Evolutionary conservation across 1,284 basidiomycete species (phyloP).

Genomic region (Pseudozyma flocculosa): DNA sequence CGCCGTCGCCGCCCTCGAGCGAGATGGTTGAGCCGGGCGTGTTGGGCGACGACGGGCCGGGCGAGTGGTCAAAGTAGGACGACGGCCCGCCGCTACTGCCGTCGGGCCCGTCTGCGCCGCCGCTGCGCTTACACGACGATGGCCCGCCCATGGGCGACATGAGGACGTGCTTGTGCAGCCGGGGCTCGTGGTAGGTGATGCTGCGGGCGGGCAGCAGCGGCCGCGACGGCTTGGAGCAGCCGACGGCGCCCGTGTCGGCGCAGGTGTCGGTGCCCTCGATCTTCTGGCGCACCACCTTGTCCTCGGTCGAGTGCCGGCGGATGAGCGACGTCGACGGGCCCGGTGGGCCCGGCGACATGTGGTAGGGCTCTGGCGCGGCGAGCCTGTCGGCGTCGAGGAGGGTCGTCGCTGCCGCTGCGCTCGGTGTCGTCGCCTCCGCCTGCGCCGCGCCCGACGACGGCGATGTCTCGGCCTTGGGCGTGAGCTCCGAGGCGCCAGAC

Average conservation of each 20-base stretch:
- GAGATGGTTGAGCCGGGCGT: slow-evolving; percentile 59
- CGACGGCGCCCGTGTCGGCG: slow-evolving; percentile 2
- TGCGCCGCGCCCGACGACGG: slow-evolving; percentile 15
- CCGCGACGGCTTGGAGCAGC: slow-evolving; percentile 12
- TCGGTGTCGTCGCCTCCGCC: slow-evolving; percentile 2
- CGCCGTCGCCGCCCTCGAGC: slow-evolving; percentile 61
- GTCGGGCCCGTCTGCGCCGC: slow-evolving; percentile 16
- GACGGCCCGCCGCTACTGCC: too few relatives aligned
- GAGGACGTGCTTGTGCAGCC: slow-evolving; percentile 44
- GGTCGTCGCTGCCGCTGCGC: background rate
- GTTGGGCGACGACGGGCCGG: slow-evolving; percentile 45
- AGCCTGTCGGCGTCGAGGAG: slow-evolving; percentile 3
- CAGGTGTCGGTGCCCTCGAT: slow-evolving; percentile 17
- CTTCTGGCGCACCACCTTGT: slow-evolving; percentile 6
- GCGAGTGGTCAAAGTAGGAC: slow-evolving; percentile 34
- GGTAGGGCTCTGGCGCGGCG: slow-evolving; percentile 16
- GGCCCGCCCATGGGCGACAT: slow-evolving; percentile 38
- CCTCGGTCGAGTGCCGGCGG: slow-evolving; percentile 50
- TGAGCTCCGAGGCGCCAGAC: slow-evolving; percentile 9
- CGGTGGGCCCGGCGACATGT: slow-evolving; percentile 50
- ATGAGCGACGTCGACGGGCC: slow-evolving; percentile 26
- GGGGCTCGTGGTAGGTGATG: slow-evolving; percentile 54
- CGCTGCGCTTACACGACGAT: slow-evolving; percentile 14
- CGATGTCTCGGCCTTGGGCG: slow-evolving; percentile 1
- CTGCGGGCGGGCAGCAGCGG: slow-evolving; percentile 47